phyloP scores from a whole-genome alignment of 2,329 filamentous ascomycete genomes.

The Thielaviopsis musarum region DNA sequence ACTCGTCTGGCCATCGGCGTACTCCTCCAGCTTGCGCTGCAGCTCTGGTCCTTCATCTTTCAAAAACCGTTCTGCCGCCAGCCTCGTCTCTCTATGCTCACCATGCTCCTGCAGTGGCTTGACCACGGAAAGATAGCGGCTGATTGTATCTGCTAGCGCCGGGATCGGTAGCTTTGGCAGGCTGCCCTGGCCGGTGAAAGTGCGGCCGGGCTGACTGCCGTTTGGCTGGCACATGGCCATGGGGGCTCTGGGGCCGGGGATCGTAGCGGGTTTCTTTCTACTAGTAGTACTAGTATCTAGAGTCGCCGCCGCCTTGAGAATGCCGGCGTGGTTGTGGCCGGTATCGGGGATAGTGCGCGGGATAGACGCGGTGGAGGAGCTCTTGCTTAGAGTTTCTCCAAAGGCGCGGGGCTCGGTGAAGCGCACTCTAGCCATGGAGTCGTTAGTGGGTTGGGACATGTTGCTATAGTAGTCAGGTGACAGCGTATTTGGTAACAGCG shows the following conservation, averaged over 20 bases:
- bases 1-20: constrained; percentile 78
- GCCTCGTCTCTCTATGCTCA: constrained; percentile 68
- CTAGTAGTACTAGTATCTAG: too few species aligned
- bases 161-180: constrained; percentile 88
- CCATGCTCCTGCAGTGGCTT: constrained; percentile 64
- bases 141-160: constrained; percentile 60
- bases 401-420: constrained; percentile 52
- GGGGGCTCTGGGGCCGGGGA: constrained; percentile 14
- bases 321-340: neutral
- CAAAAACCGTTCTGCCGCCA: constrained; percentile 70
- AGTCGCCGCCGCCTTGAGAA: neutral
- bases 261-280: neutral
- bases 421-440: constrained; percentile 23
- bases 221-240: constrained; percentile 38
- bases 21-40: constrained; percentile 78
- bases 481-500: too few species aligned
- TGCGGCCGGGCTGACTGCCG: constrained; percentile 53
- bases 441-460: constrained; percentile 8
- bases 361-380: constrained; percentile 12
- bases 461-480: too few species aligned
- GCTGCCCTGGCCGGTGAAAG: constrained; percentile 75
- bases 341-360: constrained; percentile 26
- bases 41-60: constrained; percentile 64
- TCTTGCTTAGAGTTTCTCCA: constrained; percentile 46
- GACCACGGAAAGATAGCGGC: constrained; percentile 64